Conservation (phyloP, 495 filamentous ascomycete species). For the Aspergillus coremiiformis region DNA sequence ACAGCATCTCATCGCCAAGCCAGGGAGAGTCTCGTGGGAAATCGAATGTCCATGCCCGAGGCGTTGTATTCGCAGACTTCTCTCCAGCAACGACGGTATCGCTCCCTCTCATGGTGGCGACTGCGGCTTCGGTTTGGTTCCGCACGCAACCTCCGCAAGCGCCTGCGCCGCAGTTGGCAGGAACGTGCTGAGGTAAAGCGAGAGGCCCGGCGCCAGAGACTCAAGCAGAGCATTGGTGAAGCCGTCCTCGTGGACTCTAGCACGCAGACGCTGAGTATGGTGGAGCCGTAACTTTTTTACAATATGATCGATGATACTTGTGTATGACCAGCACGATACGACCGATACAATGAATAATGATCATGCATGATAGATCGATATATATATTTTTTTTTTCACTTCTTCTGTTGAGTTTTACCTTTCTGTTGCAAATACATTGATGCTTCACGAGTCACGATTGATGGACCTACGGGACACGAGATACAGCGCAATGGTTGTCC, state of each 20-base stretch:
- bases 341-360: background rate
- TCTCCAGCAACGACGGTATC: slow-evolving; percentile 28
- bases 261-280: slow-evolving; percentile 11
- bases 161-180: slow-evolving; percentile 52
- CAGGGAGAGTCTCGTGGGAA: slow-evolving; percentile 26
- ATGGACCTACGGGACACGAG: slow-evolving; percentile 13
- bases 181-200: slow-evolving; percentile 45
- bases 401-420: slow-evolving; percentile 2
- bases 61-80: slow-evolving; percentile 24
- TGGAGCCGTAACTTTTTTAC: background rate
- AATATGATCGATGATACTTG: background rate
- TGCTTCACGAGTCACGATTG: slow-evolving; percentile 22
- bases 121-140: slow-evolving; percentile 48
- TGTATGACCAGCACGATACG: background rate
- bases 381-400: slow-evolving; percentile 13
- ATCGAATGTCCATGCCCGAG: slow-evolving; percentile 25
- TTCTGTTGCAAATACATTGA: slow-evolving; percentile 1
- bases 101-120: slow-evolving; percentile 41
- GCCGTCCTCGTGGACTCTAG: slow-evolving; percentile 31
- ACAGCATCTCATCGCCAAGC: slow-evolving; percentile 13
- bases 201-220: slow-evolving; percentile 56
- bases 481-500: slow-evolving; percentile 10
- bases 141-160: slow-evolving; percentile 43
- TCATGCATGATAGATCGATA: slow-evolving; percentile 12
- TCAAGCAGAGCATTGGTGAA: slow-evolving; percentile 60